Evolutionary conservation across 371 early-diverging fungal genomes (phyloP).

Genomic region (Dichotomocladium elegans): DNA sequence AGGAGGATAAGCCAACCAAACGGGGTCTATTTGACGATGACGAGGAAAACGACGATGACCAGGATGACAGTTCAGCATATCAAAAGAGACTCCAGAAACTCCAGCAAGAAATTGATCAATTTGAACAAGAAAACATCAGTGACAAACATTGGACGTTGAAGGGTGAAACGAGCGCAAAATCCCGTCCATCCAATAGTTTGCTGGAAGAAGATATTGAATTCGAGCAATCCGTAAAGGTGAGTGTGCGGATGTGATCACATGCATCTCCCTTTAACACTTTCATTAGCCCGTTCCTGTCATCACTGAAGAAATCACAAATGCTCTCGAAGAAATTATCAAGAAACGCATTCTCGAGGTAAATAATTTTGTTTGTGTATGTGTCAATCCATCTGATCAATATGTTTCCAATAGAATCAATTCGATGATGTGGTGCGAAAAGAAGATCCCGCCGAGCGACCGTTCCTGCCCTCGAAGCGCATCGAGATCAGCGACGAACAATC

Average conservation of each 20-base stretch:
- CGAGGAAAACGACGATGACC: conserved; percentile 49
- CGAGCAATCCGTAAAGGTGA: conserved; percentile 76
- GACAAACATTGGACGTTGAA: conserved; percentile 84
- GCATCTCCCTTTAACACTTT: background rate
- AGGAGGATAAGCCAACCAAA: conserved; percentile 34
- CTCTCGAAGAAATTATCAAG: conserved; percentile 91
- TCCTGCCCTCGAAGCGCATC: conserved; percentile 73
- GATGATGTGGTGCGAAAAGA: conserved; percentile 90
- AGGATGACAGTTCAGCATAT: conserved; percentile 21
- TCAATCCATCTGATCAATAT: background rate
- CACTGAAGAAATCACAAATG: conserved; percentile 84
- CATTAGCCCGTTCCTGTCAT: conserved; percentile 89
- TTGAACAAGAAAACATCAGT: conserved; percentile 84
- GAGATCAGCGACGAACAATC: conserved; percentile 82
- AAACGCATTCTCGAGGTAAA: conserved; percentile 78
- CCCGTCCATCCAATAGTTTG: conserved; percentile 90
- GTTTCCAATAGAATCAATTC: conserved; percentile 52
- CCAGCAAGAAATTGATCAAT: conserved; percentile 64
- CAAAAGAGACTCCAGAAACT: conserved; percentile 29
- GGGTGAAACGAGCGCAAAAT: conserved; percentile 78
- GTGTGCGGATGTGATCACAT: background rate
- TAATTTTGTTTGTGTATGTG: background rate
- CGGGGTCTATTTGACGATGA: conserved; percentile 52
- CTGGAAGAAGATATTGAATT: conserved; percentile 92
- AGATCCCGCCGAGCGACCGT: conserved; percentile 67